Conservation (phyloP, 805 yeast species). For the Huiozyma sinensis region DNA sequence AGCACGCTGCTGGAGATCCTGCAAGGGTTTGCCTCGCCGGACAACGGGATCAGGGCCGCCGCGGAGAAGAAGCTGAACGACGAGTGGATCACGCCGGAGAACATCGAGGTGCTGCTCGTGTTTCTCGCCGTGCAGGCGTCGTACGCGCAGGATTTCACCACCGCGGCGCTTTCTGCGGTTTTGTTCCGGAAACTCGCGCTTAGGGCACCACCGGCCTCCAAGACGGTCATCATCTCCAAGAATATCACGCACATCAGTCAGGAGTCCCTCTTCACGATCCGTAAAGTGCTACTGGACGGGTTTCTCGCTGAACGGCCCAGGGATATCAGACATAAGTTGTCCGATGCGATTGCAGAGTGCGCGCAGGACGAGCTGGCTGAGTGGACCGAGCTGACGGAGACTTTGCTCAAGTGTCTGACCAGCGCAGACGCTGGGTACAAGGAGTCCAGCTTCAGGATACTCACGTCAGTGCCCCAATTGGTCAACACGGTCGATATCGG, state of each 20-base stretch:
- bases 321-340: conserved; percentile 77
- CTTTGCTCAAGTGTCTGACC: conserved; percentile 56
- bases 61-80: conserved; percentile 68
- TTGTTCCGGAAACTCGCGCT: conserved; percentile 79
- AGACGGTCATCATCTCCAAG: conserved; percentile 58
- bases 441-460: conserved; percentile 85
- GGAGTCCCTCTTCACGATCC: conserved; percentile 49
- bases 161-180: conserved; percentile 71
- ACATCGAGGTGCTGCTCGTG: conserved; percentile 58
- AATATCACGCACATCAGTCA: conserved; percentile 62
- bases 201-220: conserved; percentile 53
- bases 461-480: conserved; percentile 73
- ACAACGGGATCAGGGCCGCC: conserved; percentile 58
- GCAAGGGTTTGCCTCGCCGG: conserved; percentile 64
- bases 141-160: conserved; percentile 46
- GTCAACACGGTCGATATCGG: conserved; percentile 48
- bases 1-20: conserved; percentile 45
- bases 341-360: conserved; percentile 90
- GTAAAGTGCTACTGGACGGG: conserved; percentile 59
- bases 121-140: conserved; percentile 77
- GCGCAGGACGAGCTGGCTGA: conserved; percentile 54
- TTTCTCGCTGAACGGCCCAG: conserved; percentile 59
- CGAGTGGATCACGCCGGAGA: conserved; percentile 63
- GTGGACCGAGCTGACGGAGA: conserved; percentile 76
- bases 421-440: conserved; percentile 54